phyloP scores from a whole-genome alignment of 1,139 yeast species.

The Blastobotrys petasosporus region DNA sequence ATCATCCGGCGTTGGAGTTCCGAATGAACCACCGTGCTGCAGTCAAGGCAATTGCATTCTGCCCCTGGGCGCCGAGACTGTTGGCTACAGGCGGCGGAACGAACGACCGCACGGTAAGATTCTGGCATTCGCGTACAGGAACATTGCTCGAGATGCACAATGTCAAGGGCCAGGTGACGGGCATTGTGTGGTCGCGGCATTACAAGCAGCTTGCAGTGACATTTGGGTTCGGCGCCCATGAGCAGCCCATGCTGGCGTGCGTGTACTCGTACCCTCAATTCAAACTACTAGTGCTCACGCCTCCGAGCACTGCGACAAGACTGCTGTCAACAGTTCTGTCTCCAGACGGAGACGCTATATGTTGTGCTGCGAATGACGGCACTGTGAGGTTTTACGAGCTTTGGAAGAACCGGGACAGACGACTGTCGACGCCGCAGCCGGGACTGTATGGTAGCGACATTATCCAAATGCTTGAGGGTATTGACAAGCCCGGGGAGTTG shows the following conservation, averaged over 20 bases:
- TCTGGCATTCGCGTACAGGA: constrained; percentile 82
- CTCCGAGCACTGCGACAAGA: constrained; percentile 49
- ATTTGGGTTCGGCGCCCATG: constrained; percentile 65
- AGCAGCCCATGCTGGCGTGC: constrained; percentile 43
- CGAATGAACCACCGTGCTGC: constrained; percentile 34
- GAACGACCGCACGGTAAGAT: constrained; percentile 63
- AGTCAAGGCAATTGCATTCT: constrained; percentile 63
- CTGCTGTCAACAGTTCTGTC: constrained; percentile 62
- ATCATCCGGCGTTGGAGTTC: constrained; percentile 20
- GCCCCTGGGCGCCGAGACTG: constrained; percentile 58
- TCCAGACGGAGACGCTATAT: constrained; percentile 54
- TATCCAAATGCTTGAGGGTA: constrained; percentile 50
- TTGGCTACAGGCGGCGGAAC: constrained; percentile 89
- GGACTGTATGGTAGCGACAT: constrained; percentile 47
- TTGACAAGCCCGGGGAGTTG: constrained; percentile 25
- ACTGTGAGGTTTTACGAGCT: constrained; percentile 66
- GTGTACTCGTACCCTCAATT: constrained; percentile 65
- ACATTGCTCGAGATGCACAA: constrained; percentile 50
- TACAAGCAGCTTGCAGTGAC: constrained; percentile 66
- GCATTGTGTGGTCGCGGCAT: constrained; percentile 66
- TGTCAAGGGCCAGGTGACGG: constrained; percentile 72
- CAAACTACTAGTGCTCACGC: constrained; percentile 45
- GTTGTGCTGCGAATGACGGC: constrained; percentile 72
- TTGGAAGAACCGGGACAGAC: constrained; percentile 40
- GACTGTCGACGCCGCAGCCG: constrained; percentile 15